Base-by-base conservation (phyloP, 1,139 yeast species). In the Candida pseudoviswanathii region DNA sequence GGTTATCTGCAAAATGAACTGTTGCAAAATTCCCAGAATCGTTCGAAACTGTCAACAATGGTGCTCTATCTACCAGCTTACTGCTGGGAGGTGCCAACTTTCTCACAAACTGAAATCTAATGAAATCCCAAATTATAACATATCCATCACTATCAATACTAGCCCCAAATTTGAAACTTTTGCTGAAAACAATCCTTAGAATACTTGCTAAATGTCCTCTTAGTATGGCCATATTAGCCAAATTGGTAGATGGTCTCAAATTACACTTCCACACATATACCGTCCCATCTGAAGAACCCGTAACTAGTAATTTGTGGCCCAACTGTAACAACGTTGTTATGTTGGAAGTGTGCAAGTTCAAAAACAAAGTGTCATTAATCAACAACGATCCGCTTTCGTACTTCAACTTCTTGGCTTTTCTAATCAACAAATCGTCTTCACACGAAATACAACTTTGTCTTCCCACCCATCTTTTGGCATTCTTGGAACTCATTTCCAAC, bases 51-150 rank as follows among this genome's bases (percentile, higher is more conserved):
- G 80, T 69, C 2, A 77, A 64, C 27, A 69, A 62, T n/a, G 66
- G 63, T 10, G 33, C 3, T 39, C 6, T 11, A 11, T 5, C 54
- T 50, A 1, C 59, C 56, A 4, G 40, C 46, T 39, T 37, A 1
- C 52, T 44, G 0, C 60, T 0, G 53, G 42, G 55, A 4, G 62
- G 58, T 2, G 50, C 30, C 2, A 86, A 59, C 44, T 68, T 66
- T 48, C 86, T 64, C 8, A 86, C 76, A 45, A 75, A 72, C 46
- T 73, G 75, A 49, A 71, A 73, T 31, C 84, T 64, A 0, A 81
- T 73, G 41, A 81, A 58, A 57, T 86, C 88, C 92, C 92, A 85
- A 5, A 81, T 53, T 26, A 74, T 76, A 3, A 79, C 79, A 1
- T 63, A 60, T 0, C 91, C 89, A 3, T 60, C 63, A 0, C 45